Conservation (phyloP, 306 rosid species). For the Ceratonia siliqua region DNA sequence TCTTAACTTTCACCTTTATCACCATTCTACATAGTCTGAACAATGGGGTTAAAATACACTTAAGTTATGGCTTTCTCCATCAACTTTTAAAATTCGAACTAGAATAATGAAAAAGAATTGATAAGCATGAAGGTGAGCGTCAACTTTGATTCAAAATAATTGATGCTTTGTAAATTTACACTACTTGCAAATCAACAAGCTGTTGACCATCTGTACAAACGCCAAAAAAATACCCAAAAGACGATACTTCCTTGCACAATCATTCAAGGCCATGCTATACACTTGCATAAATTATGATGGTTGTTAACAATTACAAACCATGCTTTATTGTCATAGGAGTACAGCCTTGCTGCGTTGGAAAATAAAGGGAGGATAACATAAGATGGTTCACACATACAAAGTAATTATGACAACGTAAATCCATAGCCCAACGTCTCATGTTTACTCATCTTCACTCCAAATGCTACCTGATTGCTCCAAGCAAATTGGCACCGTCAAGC, state of each 20-base stretch:
- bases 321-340: background rate
- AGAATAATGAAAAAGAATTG: background rate
- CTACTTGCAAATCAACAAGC: background rate
- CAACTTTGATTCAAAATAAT: background rate
- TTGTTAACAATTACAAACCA: conserved; percentile 4
- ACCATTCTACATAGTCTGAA: background rate
- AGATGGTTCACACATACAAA: conserved; percentile 24
- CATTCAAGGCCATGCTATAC: background rate
- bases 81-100: background rate
- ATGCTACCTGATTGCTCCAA: conserved; percentile 71
- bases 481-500: conserved; percentile 93
- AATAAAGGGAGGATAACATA: conserved; percentile 3
- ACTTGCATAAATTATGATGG: background rate
- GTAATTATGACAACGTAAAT: conserved; percentile 27
- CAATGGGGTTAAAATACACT: background rate
- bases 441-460: conserved; percentile 2
- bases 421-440: conserved; percentile 3
- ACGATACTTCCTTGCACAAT: background rate
- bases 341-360: background rate
- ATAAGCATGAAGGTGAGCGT: background rate
- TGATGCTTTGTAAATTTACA: background rate
- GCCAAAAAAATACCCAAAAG: conserved; percentile 2
- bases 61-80: background rate
- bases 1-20: background rate
- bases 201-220: background rate